Conservation (phyloP, 495 filamentous ascomycete genomes). For the Glutinoglossum americanum region DNA sequence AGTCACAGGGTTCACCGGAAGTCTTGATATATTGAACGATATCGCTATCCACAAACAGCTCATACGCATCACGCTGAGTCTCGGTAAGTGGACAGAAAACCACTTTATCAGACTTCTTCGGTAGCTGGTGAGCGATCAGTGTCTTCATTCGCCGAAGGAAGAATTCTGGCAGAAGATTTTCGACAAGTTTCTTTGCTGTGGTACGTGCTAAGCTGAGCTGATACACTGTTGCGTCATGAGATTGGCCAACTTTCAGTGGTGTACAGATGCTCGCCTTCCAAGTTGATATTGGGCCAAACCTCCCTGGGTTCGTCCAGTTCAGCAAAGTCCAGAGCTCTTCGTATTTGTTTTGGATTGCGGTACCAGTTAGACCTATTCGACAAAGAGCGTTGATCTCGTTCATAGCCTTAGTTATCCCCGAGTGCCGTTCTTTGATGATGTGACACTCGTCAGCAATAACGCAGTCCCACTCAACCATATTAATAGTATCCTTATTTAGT, state of each 20-base stretch:
- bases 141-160: conserved; percentile 89
- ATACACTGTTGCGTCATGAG: conserved; percentile 71
- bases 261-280: conserved; percentile 62
- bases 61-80: conserved; percentile 67
- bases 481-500: conserved; percentile 49
- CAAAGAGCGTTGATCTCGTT: conserved; percentile 83
- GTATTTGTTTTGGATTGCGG: conserved; percentile 95
- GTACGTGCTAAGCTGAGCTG: conserved; percentile 64
- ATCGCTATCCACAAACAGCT: conserved; percentile 53
- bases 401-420: conserved; percentile 70
- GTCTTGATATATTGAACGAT: conserved; percentile 45
- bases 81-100: conserved; percentile 86
- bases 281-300: conserved; percentile 51
- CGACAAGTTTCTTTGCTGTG: conserved; percentile 66
- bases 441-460: conserved; percentile 97
- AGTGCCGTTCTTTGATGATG: conserved; percentile 57
- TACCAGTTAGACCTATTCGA: conserved; percentile 82
- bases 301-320: conserved; percentile 90
- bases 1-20: conserved; percentile 46
- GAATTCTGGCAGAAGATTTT: conserved; percentile 76
- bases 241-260: conserved; percentile 70
- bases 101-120: conserved; percentile 82
- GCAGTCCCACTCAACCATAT: conserved; percentile 82
- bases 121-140: conserved; percentile 82
- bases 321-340: conserved; percentile 92